phyloP scores from a whole-genome alignment of 768 basidiomycete species.

The Boletus rufocinnamomeus region DNA sequence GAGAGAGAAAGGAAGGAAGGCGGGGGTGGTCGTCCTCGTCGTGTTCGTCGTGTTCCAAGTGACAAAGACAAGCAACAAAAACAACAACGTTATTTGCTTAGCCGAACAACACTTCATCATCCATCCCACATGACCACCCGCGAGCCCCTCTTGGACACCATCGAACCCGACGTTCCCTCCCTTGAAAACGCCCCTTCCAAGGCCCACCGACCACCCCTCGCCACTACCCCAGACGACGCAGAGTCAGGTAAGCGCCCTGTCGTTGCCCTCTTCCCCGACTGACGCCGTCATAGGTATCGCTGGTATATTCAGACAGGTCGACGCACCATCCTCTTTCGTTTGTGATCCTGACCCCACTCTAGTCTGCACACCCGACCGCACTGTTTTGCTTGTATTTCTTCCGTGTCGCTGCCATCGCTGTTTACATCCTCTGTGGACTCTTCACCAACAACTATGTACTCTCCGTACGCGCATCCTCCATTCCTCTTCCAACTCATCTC shows the following conservation, averaged over 20 bases:
- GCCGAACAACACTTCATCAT: neutral
- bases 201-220: slow-evolving; percentile 45
- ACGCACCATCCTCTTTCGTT: slow-evolving; percentile 6
- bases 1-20: slow-evolving; percentile 1
- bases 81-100: neutral
- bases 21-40: slow-evolving; percentile 14
- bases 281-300: slow-evolving; percentile 52
- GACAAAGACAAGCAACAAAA: neutral
- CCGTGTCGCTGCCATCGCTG: slow-evolving; percentile 81
- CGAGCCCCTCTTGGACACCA: slow-evolving; percentile 73
- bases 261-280: slow-evolving; percentile 5
- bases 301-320: slow-evolving; percentile 77
- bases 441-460: slow-evolving; percentile 91
- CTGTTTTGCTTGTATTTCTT: slow-evolving; percentile 92
- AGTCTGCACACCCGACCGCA: slow-evolving; percentile 81
- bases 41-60: slow-evolving; percentile 7
- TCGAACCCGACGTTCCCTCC: slow-evolving; percentile 83
- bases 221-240: slow-evolving; percentile 62
- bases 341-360: slow-evolving; percentile 17
- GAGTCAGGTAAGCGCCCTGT: slow-evolving; percentile 59
- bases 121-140: slow-evolving; percentile 50
- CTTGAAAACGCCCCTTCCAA: slow-evolving; percentile 36
- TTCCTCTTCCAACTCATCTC: neutral
- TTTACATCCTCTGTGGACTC: slow-evolving; percentile 92
- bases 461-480: slow-evolving; percentile 57